phyloP scores from a whole-genome alignment of 495 filamentous ascomycete species.

The Amphirosellinia nigrospora region DNA sequence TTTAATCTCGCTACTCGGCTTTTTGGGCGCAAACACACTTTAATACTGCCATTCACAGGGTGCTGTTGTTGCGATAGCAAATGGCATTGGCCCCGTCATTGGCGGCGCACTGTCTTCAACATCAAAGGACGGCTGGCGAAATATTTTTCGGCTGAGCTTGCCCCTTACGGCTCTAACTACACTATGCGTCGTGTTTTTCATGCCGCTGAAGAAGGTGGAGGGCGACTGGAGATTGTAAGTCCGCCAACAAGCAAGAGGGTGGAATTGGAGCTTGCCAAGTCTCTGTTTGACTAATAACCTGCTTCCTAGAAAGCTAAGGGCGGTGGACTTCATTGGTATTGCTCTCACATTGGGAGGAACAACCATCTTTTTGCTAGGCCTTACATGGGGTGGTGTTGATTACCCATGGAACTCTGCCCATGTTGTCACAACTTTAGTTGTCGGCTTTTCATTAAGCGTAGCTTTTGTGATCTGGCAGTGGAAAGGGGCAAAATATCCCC shows the following conservation, averaged over 20 bases:
- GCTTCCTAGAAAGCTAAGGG: background rate
- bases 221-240: constrained; percentile 55
- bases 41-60: background rate
- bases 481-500: constrained; percentile 41
- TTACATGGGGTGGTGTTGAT: background rate
- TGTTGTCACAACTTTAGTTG: constrained; percentile 35
- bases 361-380: background rate
- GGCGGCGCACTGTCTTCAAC: constrained; percentile 56
- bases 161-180: constrained; percentile 53
- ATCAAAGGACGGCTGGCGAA: constrained; percentile 55
- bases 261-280: background rate
- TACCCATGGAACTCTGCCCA: background rate
- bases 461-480: constrained; percentile 60
- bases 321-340: background rate
- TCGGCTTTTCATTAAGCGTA: constrained; percentile 51
- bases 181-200: constrained; percentile 55
- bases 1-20: background rate
- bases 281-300: background rate
- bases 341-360: background rate
- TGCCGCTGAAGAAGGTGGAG: constrained; percentile 57
- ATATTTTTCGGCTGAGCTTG: constrained; percentile 62
- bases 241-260: background rate
- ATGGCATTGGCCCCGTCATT: constrained; percentile 33
- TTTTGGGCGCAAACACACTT: background rate
- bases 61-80: background rate